phyloP scores from a whole-genome alignment of 306 rosid species.

The Malus fusca region DNA sequence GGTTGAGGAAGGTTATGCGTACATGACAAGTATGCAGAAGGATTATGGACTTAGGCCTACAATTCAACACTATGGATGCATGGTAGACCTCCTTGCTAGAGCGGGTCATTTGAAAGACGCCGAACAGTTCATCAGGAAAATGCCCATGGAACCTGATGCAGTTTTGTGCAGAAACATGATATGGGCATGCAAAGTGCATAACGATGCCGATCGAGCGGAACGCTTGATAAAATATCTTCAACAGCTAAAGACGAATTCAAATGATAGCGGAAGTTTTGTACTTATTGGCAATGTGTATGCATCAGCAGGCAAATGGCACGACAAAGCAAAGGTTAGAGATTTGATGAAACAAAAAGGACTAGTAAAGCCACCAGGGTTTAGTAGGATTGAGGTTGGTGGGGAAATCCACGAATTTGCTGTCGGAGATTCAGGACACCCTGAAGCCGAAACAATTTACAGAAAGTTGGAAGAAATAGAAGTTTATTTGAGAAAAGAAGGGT shows the following conservation, averaged over 20 bases:
- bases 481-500: conserved; percentile 28
- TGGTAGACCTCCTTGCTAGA: conserved; percentile 52
- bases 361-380: conserved; percentile 45
- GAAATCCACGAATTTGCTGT: conserved; percentile 40
- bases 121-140: conserved; percentile 30
- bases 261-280: conserved; percentile 47
- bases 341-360: conserved; percentile 41
- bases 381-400: conserved; percentile 50
- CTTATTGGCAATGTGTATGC: conserved; percentile 52
- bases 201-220: conserved; percentile 29
- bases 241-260: conserved; percentile 17
- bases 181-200: conserved; percentile 43
- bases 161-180: conserved; percentile 50
- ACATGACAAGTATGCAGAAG: conserved; percentile 20
- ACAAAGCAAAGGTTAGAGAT: conserved; percentile 44
- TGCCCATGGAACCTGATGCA: conserved; percentile 45
- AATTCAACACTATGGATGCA: conserved; percentile 48
- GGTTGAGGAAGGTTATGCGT: conserved; percentile 25
- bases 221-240: conserved; percentile 33
- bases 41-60: conserved; percentile 33
- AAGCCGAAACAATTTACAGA: conserved; percentile 30
- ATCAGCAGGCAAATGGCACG: conserved; percentile 39
- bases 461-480: conserved; percentile 31
- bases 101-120: conserved; percentile 45
- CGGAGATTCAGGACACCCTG: conserved; percentile 42